Percentiles rank a stretch among this genome's conserved stretches.
Evolutionary conservation across 2,329 filamentous ascomycete species (phyloP).

Genomic region (Aspergillus udagawae): DNA sequence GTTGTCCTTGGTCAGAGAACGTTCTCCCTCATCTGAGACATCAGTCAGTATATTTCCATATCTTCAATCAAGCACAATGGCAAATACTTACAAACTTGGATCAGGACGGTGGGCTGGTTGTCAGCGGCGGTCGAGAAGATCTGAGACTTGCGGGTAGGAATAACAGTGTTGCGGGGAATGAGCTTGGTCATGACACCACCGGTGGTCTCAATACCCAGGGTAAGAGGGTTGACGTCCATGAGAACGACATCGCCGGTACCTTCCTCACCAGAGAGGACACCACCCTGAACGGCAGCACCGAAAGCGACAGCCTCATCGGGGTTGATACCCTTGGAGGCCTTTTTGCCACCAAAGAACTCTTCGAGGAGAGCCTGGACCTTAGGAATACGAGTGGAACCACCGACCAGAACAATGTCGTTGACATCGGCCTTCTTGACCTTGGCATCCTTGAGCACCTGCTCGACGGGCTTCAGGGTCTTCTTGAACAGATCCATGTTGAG

Average conservation of each 20-base stretch:
- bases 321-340: slow-evolving; percentile 98
- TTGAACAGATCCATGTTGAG: slow-evolving; percentile 99
- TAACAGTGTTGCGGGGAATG: slow-evolving; percentile 89
- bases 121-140: slow-evolving; percentile 97
- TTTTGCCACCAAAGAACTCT: slow-evolving; percentile 94
- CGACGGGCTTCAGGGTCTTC: slow-evolving; percentile 97
- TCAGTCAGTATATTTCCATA: slow-evolving; percentile 15
- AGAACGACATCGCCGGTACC: slow-evolving; percentile 78
- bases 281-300: slow-evolving; percentile 94
- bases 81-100: slow-evolving; percentile 67
- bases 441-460: slow-evolving; percentile 97
- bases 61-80: background rate
- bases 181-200: slow-evolving; percentile 97
- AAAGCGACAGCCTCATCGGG: slow-evolving; percentile 98
- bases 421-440: slow-evolving; percentile 95
- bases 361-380: slow-evolving; percentile 94
- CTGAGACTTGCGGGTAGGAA: slow-evolving; percentile 94
- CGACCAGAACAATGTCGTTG: slow-evolving; percentile 94
- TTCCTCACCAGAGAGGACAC: slow-evolving; percentile 86
- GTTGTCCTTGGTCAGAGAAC: slow-evolving; percentile 92
- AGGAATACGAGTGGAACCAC: slow-evolving; percentile 98
- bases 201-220: slow-evolving; percentile 94
- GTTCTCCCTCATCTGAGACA: slow-evolving; percentile 69
- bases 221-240: slow-evolving; percentile 96
- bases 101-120: slow-evolving; percentile 92